These are phyloP conservation scores for Firmiana major DNA, from an alignment of 345 rosid species.

Conservation along the genomic window DNA sequence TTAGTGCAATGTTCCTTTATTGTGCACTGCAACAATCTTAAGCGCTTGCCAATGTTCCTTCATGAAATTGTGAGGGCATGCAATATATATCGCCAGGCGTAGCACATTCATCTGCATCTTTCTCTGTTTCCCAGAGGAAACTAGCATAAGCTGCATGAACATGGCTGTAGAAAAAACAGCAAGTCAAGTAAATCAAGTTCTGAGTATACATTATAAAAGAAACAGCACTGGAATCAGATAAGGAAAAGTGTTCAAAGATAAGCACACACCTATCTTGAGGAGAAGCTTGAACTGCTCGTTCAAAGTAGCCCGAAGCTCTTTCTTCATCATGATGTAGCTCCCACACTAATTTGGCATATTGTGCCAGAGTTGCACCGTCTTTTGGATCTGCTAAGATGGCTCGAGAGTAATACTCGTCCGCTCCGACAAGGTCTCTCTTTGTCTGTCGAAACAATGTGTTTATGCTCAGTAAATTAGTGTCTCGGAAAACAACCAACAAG, in stretches of 20 bases:
- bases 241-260: not conserved
- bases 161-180: conserved; percentile 32
- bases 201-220: not conserved
- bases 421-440: conserved; percentile 37
- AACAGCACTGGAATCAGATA: not conserved
- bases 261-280: conserved; percentile 41
- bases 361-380: conserved; percentile 51
- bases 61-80: not conserved
- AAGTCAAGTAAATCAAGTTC: not conserved
- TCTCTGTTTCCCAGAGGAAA: conserved; percentile 58
- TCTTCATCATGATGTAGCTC: conserved; percentile 38
- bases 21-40: not conserved
- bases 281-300: conserved; percentile 49
- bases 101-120: conserved; percentile 24
- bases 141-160: conserved; percentile 64
- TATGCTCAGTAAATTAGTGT: not conserved
- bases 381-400: conserved; percentile 52
- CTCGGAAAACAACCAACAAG: not conserved
- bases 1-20: not conserved
- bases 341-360: conserved; percentile 49
- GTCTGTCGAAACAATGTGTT: conserved; percentile 25
- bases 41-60: conserved; percentile 15
- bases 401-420: conserved; percentile 48
- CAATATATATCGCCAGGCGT: conserved; percentile 8
- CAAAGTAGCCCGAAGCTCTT: conserved; percentile 42